Conservation (phyloP, 2,329 filamentous ascomycete species). For the Fusarium beomiforme region DNA sequence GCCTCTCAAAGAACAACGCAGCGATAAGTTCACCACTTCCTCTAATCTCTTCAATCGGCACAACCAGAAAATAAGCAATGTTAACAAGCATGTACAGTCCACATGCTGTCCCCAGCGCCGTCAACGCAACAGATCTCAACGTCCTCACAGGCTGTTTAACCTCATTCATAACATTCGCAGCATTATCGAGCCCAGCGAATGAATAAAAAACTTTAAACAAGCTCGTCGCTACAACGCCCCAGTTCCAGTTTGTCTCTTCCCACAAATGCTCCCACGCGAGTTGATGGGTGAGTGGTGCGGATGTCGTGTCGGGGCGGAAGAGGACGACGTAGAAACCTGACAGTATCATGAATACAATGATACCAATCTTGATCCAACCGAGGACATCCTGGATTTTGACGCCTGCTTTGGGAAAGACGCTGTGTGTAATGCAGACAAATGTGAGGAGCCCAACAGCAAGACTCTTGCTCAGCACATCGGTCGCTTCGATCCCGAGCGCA, state of each 20-base stretch:
- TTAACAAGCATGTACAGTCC: constrained; percentile 75
- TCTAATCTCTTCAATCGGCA: constrained; percentile 74
- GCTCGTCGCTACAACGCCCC: constrained; percentile 72
- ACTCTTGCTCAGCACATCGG: constrained; percentile 61
- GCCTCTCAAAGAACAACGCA: constrained; percentile 71
- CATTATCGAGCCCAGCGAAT: constrained; percentile 72
- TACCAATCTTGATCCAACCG: constrained; percentile 70
- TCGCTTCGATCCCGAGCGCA: constrained; percentile 61
- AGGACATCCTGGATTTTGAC: constrained; percentile 69
- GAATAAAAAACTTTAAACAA: constrained; percentile 77
- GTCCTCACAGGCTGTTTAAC: constrained; percentile 75
- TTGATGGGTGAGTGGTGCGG: constrained; percentile 3
- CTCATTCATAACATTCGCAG: constrained; percentile 77
- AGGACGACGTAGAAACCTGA: constrained; percentile 69
- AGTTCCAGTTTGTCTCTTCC: constrained; percentile 74
- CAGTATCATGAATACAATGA: constrained; percentile 69
- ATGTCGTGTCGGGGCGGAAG: constrained; percentile 48
- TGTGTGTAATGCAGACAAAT: constrained; percentile 66
- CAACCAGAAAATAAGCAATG: constrained; percentile 69
- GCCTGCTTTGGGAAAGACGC: constrained; percentile 65
- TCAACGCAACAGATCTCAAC: constrained; percentile 68
- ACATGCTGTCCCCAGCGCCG: constrained; percentile 69
- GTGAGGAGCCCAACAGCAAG: constrained; percentile 68
- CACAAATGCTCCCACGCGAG: constrained; percentile 65
- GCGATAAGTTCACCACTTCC: constrained; percentile 74